Evolutionary conservation across 768 basidiomycete genomes (phyloP).

Genomic region (Trametes cingulata): DNA sequence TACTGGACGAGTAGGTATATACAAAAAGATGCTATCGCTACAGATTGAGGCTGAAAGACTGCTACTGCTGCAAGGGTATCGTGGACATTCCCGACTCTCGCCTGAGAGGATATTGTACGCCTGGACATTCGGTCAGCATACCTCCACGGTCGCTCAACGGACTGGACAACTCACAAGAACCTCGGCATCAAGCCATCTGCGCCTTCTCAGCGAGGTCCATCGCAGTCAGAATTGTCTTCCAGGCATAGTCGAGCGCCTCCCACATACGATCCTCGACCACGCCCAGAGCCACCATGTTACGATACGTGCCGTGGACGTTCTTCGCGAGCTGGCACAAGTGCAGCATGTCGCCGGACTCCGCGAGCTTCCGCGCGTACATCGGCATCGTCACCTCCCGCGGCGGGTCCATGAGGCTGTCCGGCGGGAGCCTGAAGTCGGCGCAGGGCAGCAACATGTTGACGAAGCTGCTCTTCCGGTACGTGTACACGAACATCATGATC

Average conservation of each 20-base stretch:
- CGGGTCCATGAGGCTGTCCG: not conserved
- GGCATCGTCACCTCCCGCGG: not conserved
- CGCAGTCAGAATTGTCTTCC: conserved; percentile 42
- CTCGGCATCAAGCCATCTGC: not conserved
- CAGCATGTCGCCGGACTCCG: not conserved
- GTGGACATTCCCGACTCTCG: not conserved
- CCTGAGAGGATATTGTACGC: too few relatives aligned
- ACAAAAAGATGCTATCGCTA: conserved; percentile 8
- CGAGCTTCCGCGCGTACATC: not conserved
- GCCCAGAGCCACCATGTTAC: conserved; percentile 46
- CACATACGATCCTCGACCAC: conserved; percentile 45
- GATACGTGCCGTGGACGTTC: conserved; percentile 12
- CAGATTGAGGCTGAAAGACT: not conserved
- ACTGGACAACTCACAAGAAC: not conserved
- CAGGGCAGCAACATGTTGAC: conserved; percentile 6
- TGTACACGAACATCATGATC: conserved; percentile 64
- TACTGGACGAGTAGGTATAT: not conserved
- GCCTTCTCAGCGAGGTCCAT: conserved; percentile 26
- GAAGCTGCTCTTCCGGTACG: conserved; percentile 21
- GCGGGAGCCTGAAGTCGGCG: not conserved
- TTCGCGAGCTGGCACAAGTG: conserved; percentile 8
- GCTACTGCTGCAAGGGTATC: not conserved
- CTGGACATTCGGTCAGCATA: too few relatives aligned
- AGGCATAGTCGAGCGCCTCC: conserved; percentile 45
- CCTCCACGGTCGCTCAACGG: too few relatives aligned